Percentiles rank a stretch among this genome's conserved stretches.
Conservation (phyloP, 192 early-diverging fungal species). For the Linnemannia schmuckeri region DNA sequence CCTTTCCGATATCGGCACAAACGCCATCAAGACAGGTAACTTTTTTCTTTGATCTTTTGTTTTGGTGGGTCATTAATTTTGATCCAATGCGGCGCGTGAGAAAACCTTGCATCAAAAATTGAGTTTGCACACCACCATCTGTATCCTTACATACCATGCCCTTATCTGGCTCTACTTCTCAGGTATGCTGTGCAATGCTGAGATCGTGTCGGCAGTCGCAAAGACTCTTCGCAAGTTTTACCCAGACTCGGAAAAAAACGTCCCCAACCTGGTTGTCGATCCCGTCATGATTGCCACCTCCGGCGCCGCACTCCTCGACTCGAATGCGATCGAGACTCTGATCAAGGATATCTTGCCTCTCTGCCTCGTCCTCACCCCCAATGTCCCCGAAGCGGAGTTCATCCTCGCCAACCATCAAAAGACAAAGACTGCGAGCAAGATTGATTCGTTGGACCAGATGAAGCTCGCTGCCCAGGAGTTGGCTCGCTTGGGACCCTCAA, state of each 20-base stretch:
- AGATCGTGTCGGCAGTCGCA: conserved; percentile 74
- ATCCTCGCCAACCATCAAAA: conserved; percentile 59
- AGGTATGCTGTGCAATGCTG: conserved; percentile 78
- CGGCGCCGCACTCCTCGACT: conserved; percentile 71
- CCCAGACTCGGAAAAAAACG: not conserved
- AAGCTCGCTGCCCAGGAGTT: conserved; percentile 68
- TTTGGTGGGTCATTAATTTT: not conserved
- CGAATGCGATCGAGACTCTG: conserved; percentile 71
- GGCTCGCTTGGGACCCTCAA: conserved; percentile 64
- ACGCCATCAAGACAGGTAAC: conserved; percentile 80
- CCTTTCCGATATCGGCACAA: conserved; percentile 80
- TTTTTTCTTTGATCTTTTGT: not conserved
- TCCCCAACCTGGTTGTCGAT: conserved; percentile 76
- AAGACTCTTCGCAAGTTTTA: conserved; percentile 55
- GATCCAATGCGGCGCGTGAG: not conserved
- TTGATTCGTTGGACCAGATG: conserved; percentile 73
- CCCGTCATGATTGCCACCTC: conserved; percentile 91
- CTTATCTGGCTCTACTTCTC: not conserved
- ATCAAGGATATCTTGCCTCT: conserved; percentile 74
- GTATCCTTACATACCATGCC: not conserved
- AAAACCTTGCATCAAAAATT: not conserved
- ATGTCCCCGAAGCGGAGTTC: conserved; percentile 85
- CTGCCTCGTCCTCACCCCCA: conserved; percentile 83
- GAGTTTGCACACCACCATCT: not conserved
- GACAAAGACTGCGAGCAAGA: conserved; percentile 33